Percentiles rank a stretch among this genome's conserved stretches.
phyloP scores from a whole-genome alignment of 306 rosid species.

The Lablab purpureus region DNA sequence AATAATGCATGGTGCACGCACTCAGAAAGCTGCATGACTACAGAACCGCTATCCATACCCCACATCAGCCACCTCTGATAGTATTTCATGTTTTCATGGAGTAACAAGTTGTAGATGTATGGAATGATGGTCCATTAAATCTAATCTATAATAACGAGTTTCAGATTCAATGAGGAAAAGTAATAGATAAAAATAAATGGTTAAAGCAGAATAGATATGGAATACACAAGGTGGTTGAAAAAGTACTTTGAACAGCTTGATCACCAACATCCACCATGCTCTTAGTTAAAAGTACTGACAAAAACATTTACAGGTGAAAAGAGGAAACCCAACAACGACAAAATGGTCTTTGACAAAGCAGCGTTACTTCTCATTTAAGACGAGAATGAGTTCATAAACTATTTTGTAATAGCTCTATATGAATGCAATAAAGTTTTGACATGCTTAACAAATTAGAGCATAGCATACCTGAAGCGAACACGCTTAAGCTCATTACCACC shows the following conservation, averaged over 20 bases:
- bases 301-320: not conserved
- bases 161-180: slow-evolving; percentile 6
- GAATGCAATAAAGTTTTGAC: slow-evolving; percentile 24
- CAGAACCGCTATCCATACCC: not conserved
- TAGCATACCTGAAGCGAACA: slow-evolving; percentile 90
- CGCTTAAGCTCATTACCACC: slow-evolving; percentile 89
- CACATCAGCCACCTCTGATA: not conserved
- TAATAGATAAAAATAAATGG: not conserved
- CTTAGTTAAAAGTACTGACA: slow-evolving; percentile 21
- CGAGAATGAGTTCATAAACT: slow-evolving; percentile 12
- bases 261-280: not conserved
- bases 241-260: not conserved
- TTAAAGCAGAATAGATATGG: not conserved
- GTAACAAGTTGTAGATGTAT: not conserved
- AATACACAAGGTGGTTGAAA: not conserved
- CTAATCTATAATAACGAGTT: not conserved
- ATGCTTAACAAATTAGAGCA: slow-evolving; percentile 18
- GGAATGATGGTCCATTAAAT: slow-evolving; percentile 13
- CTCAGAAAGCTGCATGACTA: not conserved
- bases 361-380: slow-evolving; percentile 1
- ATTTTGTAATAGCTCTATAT: slow-evolving; percentile 9
- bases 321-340: slow-evolving; percentile 15
- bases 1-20: not conserved
- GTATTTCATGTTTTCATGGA: not conserved
- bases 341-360: slow-evolving; percentile 23